These are phyloP conservation scores for Stephania cephalantha DNA, from an alignment of 164 flowering plant genomes.

Conservation along the genomic window DNA sequence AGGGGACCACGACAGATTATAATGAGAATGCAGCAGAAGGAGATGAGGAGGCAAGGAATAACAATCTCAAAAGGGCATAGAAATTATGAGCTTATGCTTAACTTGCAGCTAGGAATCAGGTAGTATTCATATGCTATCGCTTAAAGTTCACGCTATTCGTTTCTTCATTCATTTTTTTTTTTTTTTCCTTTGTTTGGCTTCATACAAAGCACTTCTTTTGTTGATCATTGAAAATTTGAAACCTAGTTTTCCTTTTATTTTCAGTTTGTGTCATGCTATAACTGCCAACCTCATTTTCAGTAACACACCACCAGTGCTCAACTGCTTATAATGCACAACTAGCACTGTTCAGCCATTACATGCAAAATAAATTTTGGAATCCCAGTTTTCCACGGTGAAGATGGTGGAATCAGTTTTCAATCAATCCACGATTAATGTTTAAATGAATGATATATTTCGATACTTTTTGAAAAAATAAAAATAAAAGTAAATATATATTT, in stretches of 20 bases:
- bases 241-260: neutral
- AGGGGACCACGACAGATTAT: conserved; percentile 17
- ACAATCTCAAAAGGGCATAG: conserved; percentile 37
- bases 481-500: neutral
- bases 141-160: neutral
- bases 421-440: too few species aligned
- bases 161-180: neutral
- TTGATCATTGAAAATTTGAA: neutral
- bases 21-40: conserved; percentile 23
- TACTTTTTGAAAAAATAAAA: too few species aligned
- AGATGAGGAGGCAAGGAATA: conserved; percentile 45
- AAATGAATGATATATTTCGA: too few species aligned
- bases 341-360: neutral
- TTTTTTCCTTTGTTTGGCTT: neutral
- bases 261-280: neutral
- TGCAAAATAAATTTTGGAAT: neutral
- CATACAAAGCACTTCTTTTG: neutral
- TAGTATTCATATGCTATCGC: neutral
- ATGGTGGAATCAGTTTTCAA: too few species aligned
- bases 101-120: conserved; percentile 39
- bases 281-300: too few species aligned
- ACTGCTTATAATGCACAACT: neutral
- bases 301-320: neutral
- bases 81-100: conserved; percentile 42
- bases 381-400: too few species aligned